Base-by-base conservation (phyloP, 208 protist species). In the Leishmania turanica region DNA sequence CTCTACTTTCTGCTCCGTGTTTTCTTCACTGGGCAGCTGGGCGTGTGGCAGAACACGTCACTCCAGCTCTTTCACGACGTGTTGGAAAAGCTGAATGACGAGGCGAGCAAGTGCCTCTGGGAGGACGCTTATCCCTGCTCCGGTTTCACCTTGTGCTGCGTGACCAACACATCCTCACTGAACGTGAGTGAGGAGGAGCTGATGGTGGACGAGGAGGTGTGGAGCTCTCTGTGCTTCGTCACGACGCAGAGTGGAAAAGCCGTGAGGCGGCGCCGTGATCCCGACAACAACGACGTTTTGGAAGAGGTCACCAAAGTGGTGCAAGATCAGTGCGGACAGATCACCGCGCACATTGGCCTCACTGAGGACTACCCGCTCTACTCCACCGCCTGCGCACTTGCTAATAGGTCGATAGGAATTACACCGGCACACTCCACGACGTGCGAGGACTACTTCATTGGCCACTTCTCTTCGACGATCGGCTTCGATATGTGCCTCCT, bases 61-160 rank as follows among this genome's bases (percentile, higher is more conserved):
- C 31, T 69, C 15, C 9, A 69, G 5, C 11, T 17, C 3, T 60
- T 70, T 21, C 37, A 69, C 1, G 9, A 9, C 15, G 37, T 70
- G 27, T 34, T 62, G 71, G 34, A 51, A 4, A 53, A n/a, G 19
- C 21, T 66, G 45, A n/a, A 68, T 13, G 64, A 8, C 8, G 54
- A 77, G 27, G 70, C 0, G 2, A 81, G 27, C n/a, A 65, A 75
- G 70, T 89, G 84, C 65, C 49, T 60, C 1, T 84, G 86, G 78
- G 79, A 90, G 73, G 40, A 54, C 7, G 17, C 51, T 8, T 82
- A 90, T 49, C 37, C 78, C 9, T 92, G 87, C 81, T 87, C 87
- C 2, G 89, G 89, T 17, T 80, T 89, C 40, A 81, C 75, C 31
- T 78, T 15, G 7, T 90, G 86, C 68, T 92, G 89, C 66, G 54